These are phyloP conservation scores for Acer saccharum DNA, from an alignment of 345 rosid genomes.

Conservation along the genomic window DNA sequence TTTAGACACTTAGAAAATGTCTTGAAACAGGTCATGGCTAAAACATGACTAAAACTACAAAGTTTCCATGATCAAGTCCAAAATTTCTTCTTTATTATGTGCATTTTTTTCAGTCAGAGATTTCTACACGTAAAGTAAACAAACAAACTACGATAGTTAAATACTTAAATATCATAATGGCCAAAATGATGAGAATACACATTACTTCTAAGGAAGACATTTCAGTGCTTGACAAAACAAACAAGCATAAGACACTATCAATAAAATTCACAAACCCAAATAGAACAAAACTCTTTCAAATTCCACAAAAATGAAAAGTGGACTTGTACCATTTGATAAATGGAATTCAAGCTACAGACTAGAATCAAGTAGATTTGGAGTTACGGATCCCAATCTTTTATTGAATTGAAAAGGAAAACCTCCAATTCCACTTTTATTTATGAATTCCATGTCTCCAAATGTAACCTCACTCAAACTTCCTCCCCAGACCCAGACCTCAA, in stretches of 20 bases:
- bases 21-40: background rate
- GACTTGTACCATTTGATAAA: background rate
- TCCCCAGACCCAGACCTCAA: background rate
- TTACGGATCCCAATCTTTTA: background rate
- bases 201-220: background rate
- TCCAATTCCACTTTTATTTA: background rate
- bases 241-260: background rate
- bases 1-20: background rate
- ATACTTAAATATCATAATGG: background rate
- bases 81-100: background rate
- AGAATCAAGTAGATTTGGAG: background rate
- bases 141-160: too few species aligned
- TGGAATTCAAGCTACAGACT: background rate
- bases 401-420: background rate
- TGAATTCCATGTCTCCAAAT: background rate
- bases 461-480: background rate
- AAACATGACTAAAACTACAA: background rate
- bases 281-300: background rate
- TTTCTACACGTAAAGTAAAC: background rate
- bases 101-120: background rate
- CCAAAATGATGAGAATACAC: background rate
- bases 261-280: background rate
- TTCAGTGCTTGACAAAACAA: background rate
- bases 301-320: background rate
- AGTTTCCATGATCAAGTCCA: background rate